Evolutionary conservation across 371 early-diverging fungal species (phyloP).

Genomic region (Choanephora cucurbitarum): DNA sequence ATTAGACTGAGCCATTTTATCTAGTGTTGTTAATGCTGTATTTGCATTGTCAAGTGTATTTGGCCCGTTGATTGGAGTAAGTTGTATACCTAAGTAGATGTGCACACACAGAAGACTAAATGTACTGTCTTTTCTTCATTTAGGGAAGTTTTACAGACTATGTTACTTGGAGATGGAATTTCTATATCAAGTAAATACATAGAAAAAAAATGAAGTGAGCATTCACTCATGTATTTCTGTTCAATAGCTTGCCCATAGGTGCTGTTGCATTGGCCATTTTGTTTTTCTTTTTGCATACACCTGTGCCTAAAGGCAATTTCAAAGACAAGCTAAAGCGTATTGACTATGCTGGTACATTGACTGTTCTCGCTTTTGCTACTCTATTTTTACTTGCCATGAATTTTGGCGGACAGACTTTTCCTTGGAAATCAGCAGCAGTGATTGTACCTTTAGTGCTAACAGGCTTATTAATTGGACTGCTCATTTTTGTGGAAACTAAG

Average conservation of each 20-base stretch:
- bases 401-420: slow-evolving; percentile 52
- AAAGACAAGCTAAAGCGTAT: slow-evolving; percentile 42
- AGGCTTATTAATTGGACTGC: slow-evolving; percentile 36
- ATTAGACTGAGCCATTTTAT: not conserved
- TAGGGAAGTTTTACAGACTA: slow-evolving; percentile 44
- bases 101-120: no score
- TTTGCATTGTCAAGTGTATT: slow-evolving; percentile 44
- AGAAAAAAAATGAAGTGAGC: not conserved
- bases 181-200: slow-evolving; percentile 43
- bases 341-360: slow-evolving; percentile 50
- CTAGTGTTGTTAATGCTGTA: slow-evolving; percentile 39
- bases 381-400: slow-evolving; percentile 50
- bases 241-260: slow-evolving; percentile 44
- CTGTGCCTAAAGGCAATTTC: slow-evolving; percentile 31
- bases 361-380: slow-evolving; percentile 45
- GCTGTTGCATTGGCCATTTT: slow-evolving; percentile 38
- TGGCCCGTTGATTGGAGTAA: slow-evolving; percentile 49
- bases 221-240: slow-evolving; percentile 1
- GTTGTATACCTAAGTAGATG: slow-evolving; percentile 1
- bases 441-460: slow-evolving; percentile 60
- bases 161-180: slow-evolving; percentile 51
- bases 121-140: not conserved
- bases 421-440: slow-evolving; percentile 67
- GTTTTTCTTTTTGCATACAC: slow-evolving; percentile 31
- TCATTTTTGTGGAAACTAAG: slow-evolving; percentile 44